phyloP scores from a whole-genome alignment of 345 rosid genomes.

The Camelina hispida region DNA sequence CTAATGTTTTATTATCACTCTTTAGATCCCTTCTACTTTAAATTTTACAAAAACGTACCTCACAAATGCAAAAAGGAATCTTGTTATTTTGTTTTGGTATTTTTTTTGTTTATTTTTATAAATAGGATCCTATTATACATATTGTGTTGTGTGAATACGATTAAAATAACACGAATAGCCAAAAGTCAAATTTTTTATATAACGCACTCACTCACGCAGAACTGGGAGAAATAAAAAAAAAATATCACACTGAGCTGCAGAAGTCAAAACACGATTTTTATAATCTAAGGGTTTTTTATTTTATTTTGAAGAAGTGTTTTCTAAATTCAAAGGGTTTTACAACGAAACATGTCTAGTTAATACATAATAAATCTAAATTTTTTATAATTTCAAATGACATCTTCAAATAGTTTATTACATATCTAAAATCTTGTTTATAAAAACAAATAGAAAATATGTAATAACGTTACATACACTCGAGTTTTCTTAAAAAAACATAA shows the following conservation, averaged over 20 bases:
- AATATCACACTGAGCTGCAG: neutral
- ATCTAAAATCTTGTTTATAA: neutral
- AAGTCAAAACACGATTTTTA: neutral
- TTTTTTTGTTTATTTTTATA: neutral
- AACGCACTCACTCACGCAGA: neutral
- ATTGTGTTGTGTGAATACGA: slow-evolving; percentile 12
- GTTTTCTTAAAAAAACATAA: too few relatives aligned
- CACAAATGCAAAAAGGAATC: slow-evolving; percentile 26
- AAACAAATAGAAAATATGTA: too few relatives aligned
- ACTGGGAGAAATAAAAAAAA: neutral
- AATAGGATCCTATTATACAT: neutral
- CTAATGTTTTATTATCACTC: slow-evolving; percentile 20
- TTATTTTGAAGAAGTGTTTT: too few relatives aligned
- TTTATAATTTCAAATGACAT: neutral
- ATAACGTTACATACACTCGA: too few relatives aligned
- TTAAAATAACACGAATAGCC: slow-evolving; percentile 2
- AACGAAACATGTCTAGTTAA: neutral
- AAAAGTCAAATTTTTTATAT: slow-evolving; percentile 17
- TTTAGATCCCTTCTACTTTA: slow-evolving; percentile 26
- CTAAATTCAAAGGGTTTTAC: neutral
- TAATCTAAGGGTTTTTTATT: neutral
- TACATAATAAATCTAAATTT: neutral
- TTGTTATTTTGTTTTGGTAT: neutral
- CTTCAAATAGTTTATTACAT: neutral
- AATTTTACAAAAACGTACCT: slow-evolving; percentile 28